Percentiles rank a stretch among this genome's conserved stretches.
Evolutionary conservation across 116 monocot genomes (phyloP).

Genomic region (Dioscorea cayenensis): DNA sequence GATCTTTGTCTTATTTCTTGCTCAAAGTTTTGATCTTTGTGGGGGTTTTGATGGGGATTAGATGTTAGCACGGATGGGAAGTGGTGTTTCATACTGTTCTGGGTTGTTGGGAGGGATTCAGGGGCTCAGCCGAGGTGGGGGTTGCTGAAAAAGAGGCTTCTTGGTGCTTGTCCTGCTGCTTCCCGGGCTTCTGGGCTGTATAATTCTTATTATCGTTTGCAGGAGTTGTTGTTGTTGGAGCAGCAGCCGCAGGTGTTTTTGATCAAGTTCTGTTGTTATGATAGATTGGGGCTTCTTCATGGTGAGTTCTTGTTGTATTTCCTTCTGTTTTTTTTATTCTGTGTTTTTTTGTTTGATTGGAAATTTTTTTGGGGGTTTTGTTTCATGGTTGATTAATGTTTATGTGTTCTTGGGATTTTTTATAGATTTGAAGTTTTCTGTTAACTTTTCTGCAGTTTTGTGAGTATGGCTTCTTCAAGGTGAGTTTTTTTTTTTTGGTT

Average conservation of each 20-base stretch:
- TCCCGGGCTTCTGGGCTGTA: conserved; percentile 24
- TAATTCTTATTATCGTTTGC: conserved; percentile 35
- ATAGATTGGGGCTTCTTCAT: conserved; percentile 77
- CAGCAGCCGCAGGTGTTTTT: conserved; percentile 52
- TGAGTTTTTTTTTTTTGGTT: no score
- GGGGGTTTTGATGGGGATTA: conserved; percentile 3
- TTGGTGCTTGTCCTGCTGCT: conserved; percentile 47
- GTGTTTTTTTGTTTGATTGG: not conserved
- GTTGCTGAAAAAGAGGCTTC: conserved; percentile 52
- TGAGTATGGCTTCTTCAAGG: no score
- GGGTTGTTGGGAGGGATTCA: conserved; percentile 56
- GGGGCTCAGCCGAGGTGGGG: conserved; percentile 39
- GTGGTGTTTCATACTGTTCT: conserved; percentile 91
- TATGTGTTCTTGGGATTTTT: no score
- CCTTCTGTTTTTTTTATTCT: no score
- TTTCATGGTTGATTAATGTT: no score
- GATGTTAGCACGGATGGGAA: conserved; percentile 87
- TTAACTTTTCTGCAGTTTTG: no score
- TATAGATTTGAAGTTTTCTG: no score
- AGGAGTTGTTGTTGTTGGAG: conserved; percentile 26
- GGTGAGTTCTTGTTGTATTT: conserved; percentile 23
- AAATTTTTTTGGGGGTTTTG: no score
- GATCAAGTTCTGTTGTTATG: conserved; percentile 83
- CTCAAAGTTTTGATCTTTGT: not conserved
- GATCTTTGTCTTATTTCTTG: not conserved